These are phyloP conservation scores for Aspergillus ochraceoroseus DNA, from an alignment of 2,329 filamentous ascomycete genomes.

Conservation along the genomic window DNA sequence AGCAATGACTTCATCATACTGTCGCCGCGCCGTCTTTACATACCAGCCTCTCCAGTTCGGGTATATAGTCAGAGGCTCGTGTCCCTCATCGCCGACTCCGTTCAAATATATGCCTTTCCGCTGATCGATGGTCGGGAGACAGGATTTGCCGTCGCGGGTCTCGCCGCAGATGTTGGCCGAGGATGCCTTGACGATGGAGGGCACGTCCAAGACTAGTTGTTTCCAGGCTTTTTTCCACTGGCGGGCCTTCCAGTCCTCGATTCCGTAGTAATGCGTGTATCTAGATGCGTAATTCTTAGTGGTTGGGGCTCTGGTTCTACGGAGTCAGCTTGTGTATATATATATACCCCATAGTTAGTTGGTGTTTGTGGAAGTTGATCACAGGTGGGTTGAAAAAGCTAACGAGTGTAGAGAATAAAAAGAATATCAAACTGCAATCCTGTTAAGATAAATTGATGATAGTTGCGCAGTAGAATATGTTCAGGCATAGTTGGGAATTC, in stretches of 20 bases:
- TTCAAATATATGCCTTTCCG: constrained; percentile 16
- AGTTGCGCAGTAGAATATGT: too few species aligned
- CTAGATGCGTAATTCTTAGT: constrained; percentile 2
- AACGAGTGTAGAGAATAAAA: too few species aligned
- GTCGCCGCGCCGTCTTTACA: constrained; percentile 17
- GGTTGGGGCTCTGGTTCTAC: neutral
- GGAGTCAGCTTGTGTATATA: too few species aligned
- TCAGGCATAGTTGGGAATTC: too few species aligned
- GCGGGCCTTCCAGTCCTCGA: constrained; percentile 11
- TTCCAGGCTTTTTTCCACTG: constrained; percentile 19
- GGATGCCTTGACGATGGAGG: constrained; percentile 11
- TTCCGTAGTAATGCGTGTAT: constrained; percentile 19
- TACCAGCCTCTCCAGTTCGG: neutral
- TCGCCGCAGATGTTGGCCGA: constrained; percentile 4
- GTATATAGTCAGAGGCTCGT: constrained; percentile 13
- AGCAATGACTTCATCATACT: constrained; percentile 21
- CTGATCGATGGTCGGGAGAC: neutral
- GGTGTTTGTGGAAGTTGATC: too few species aligned
- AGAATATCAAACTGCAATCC: too few species aligned
- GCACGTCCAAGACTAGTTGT: constrained; percentile 14
- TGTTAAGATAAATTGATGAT: too few species aligned
- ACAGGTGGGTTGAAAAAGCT: too few species aligned
- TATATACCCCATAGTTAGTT: too few species aligned
- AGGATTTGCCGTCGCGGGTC: neutral
- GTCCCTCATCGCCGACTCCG: constrained; percentile 2